Evolutionary conservation across 345 rosid genomes (phyloP).

Genomic region (Hypericum androsaemum): DNA sequence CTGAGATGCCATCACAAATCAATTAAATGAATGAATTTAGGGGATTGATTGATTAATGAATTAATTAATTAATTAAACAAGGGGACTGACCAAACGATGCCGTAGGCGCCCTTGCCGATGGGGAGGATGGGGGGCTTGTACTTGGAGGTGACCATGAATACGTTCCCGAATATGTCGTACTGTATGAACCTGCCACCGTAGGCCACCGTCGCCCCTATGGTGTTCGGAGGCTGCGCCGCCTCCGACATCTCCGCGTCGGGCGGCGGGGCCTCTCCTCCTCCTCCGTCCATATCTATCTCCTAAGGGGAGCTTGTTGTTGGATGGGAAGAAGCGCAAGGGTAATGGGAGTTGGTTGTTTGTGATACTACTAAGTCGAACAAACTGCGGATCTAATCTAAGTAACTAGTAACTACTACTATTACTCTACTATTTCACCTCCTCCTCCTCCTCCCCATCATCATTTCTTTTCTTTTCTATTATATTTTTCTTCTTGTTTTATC

Average conservation of each 20-base stretch:
- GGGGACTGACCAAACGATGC: constrained; percentile 99
- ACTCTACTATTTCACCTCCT: no score
- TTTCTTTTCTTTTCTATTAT: no score
- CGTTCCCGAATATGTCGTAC: constrained; percentile 90
- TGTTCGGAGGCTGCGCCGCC: constrained; percentile 42
- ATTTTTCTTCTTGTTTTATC: no score
- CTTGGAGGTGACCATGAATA: constrained; percentile 94
- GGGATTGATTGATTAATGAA: neutral
- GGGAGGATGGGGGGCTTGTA: constrained; percentile 98
- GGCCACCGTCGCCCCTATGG: constrained; percentile 74
- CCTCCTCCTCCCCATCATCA: no score
- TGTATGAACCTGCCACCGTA: constrained; percentile 95
- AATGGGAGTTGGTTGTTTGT: no score
- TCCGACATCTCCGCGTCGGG: constrained; percentile 78
- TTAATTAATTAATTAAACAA: no score
- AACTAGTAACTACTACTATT: no score
- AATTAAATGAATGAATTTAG: neutral
- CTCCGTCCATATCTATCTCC: constrained; percentile 19
- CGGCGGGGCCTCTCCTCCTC: constrained; percentile 2
- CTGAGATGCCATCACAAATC: constrained; percentile 20
- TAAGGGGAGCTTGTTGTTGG: no score
- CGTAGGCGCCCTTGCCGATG: constrained; percentile 98
- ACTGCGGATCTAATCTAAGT: no score
- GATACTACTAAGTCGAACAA: no score
- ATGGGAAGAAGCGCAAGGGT: no score